These are phyloP conservation scores for Kwoniella pini DNA, from an alignment of 768 basidiomycete species.

Conservation along the genomic window DNA sequence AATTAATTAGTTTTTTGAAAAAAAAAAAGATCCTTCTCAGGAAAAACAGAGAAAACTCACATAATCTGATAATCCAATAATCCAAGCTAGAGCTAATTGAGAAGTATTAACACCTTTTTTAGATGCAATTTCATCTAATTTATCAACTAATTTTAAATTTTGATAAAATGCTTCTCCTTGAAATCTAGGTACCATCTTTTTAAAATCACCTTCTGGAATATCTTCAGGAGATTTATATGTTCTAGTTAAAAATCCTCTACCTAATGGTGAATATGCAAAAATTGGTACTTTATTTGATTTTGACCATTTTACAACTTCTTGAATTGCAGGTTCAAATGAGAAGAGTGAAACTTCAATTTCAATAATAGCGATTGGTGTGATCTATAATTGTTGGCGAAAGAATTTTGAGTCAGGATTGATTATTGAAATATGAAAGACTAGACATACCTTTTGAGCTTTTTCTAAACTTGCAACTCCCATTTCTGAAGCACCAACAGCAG, in stretches of 20 bases:
- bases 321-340: constrained; percentile 62
- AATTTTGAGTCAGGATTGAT: background rate
- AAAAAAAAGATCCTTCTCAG: too few relatives aligned
- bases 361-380: constrained; percentile 63
- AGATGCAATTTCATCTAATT: constrained; percentile 56
- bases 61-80: constrained; percentile 45
- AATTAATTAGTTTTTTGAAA: too few relatives aligned
- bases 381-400: constrained; percentile 46
- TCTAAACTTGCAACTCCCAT: constrained; percentile 57
- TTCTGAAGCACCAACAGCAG: constrained; percentile 37
- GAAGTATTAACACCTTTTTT: constrained; percentile 57
- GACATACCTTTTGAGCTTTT: constrained; percentile 56
- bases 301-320: constrained; percentile 61
- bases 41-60: too few relatives aligned
- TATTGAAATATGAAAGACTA: background rate
- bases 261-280: constrained; percentile 63
- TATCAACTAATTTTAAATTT: constrained; percentile 58
- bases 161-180: constrained; percentile 58
- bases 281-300: constrained; percentile 64
- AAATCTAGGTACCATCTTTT: constrained; percentile 58
- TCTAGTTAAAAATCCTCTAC: constrained; percentile 54
- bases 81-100: constrained; percentile 58
- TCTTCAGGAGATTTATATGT: constrained; percentile 52
- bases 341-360: constrained; percentile 71
- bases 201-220: constrained; percentile 57